Evolutionary conservation across 257 asterid genomes (phyloP).

Genomic region (Cynanchum wilfordii): DNA sequence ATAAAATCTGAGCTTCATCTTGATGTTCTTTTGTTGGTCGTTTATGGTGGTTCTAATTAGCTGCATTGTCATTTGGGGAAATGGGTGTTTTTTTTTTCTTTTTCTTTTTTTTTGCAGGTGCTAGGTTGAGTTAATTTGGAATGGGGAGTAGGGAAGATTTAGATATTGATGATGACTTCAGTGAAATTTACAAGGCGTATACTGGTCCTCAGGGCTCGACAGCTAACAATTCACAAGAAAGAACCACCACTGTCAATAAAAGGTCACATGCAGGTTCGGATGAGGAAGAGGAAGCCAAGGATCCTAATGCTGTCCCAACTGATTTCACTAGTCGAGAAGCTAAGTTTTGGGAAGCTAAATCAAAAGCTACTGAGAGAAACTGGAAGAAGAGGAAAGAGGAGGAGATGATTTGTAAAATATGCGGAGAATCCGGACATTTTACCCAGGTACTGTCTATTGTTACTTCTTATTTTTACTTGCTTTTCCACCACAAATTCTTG

Average conservation of each 20-base stretch:
- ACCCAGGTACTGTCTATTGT: conserved; percentile 60
- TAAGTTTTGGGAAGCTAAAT: conserved; percentile 98
- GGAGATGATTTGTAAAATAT: conserved; percentile 90
- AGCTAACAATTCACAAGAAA: conserved; percentile 44
- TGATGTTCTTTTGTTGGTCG: not conserved
- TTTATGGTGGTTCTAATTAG: not conserved
- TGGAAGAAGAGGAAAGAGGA: conserved; percentile 99
- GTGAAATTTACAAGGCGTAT: conserved; percentile 86
- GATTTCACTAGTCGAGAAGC: conserved; percentile 99
- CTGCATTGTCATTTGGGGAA: not conserved
- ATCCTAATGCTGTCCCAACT: conserved; percentile 97
- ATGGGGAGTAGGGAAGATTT: conserved; percentile 69
- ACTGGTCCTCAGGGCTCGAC: conserved; percentile 72
- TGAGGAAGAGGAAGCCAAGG: conserved; percentile 75
- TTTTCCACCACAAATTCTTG: conserved; percentile 1
- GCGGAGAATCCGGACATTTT: conserved; percentile 98
- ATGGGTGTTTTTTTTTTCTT: not conserved
- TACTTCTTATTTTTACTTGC: not conserved
- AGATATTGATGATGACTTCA: conserved; percentile 82
- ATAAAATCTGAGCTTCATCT: not conserved
- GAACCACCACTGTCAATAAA: conserved; percentile 40
- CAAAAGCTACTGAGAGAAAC: conserved; percentile 96
- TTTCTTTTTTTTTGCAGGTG: not conserved
- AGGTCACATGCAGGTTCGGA: conserved; percentile 73
- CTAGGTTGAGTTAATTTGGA: not conserved